Base-by-base conservation (phyloP, 768 basidiomycete genomes). In the Pleurotus pulmonarius region DNA sequence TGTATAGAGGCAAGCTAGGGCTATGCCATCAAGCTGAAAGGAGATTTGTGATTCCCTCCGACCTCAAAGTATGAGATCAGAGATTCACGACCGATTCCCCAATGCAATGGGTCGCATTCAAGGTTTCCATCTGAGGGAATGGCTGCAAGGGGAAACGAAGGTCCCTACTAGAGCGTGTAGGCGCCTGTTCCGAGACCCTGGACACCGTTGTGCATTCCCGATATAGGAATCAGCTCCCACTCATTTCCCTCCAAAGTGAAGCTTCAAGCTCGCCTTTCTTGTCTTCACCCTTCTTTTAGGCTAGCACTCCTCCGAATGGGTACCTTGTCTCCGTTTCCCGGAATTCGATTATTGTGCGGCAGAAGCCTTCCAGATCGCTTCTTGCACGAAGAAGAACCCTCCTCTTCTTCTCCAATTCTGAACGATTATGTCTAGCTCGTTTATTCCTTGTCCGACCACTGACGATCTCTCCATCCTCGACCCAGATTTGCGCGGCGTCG, bases 401-500 rank as follows among this genome's bases (percentile, higher is more conserved):
- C 29, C 9, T 11, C 29, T 34, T 34, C 22, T 47, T 47, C 46
- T 47, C 46, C 46, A 25, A 25, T 15, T 20, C 13, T 24, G 13
- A 15, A 20, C 18, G 16, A 47, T 24, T 16, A 22, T 29, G 37
- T 29, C 51, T 25, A 46, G 25, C 34, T 44, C 54, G 22, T 40
- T 45, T 39, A 55, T 45, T 16, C 41, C 54, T 25, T 45, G 43
- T 40, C 43, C 41, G 22, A 55, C 54, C 6, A 55, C 54, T 39
- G 40, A 20, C 20, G 54, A 55, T 25, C 26, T 55, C 20, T 22
- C 54, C 25, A 55, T 55, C 22, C 54, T 55, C 8, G 44, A 55
- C 12, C 41, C 54, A n/a, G 54, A 55, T 18, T 38, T 55, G 45
- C 54, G 54, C 15, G 54, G 54, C n/a, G 29, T 55, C n/a, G 45